Percentiles rank a stretch among this genome's conserved stretches.
phyloP scores from a whole-genome alignment of 2,329 filamentous ascomycete species.

The Calonectria naviculata region DNA sequence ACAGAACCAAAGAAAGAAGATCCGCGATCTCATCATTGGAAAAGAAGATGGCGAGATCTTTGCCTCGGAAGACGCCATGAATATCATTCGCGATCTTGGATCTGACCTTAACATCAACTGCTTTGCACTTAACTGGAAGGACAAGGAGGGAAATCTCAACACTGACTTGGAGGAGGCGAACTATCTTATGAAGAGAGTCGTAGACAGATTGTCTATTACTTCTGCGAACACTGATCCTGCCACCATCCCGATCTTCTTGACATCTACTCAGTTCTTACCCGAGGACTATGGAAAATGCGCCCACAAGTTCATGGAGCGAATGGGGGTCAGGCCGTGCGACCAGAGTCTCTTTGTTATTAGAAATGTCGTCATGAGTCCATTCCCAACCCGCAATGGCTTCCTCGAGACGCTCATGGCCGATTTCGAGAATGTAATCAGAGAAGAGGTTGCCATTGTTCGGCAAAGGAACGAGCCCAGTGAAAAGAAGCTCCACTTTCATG shows the following conservation, averaged over 20 bases:
- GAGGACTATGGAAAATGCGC: conserved; percentile 55
- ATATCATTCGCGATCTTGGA: conserved; percentile 52
- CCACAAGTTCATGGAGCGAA: conserved; percentile 52
- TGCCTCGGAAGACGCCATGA: conserved; percentile 47
- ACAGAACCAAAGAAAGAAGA: conserved; percentile 50
- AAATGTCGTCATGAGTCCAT: conserved; percentile 61
- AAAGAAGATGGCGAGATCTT: conserved; percentile 51
- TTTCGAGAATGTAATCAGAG: conserved; percentile 44
- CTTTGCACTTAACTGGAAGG: conserved; percentile 56
- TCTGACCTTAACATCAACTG: conserved; percentile 61
- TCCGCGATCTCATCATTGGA: conserved; percentile 50
- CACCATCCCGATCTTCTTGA: conserved; percentile 55
- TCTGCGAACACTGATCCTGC: conserved; percentile 51
- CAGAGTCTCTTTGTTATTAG: conserved; percentile 56
- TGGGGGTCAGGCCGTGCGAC: conserved; percentile 46
- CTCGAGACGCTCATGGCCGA: conserved; percentile 48
- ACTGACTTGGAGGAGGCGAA: conserved; percentile 59
- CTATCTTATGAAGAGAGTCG: conserved; percentile 57
- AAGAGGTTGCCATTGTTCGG: conserved; percentile 44
- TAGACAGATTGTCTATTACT: conserved; percentile 55
- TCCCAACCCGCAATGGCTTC: conserved; percentile 53
- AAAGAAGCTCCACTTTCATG: conserved; percentile 50
- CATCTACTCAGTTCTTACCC: conserved; percentile 54
- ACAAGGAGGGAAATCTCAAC: conserved; percentile 52
- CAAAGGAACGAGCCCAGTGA: conserved; percentile 48